A percentile compares a stretch with the other conserved stretches of the same genome.
phyloP scores from a whole-genome alignment of 2,329 filamentous ascomycete genomes.

The Fusarium ambrosium region DNA sequence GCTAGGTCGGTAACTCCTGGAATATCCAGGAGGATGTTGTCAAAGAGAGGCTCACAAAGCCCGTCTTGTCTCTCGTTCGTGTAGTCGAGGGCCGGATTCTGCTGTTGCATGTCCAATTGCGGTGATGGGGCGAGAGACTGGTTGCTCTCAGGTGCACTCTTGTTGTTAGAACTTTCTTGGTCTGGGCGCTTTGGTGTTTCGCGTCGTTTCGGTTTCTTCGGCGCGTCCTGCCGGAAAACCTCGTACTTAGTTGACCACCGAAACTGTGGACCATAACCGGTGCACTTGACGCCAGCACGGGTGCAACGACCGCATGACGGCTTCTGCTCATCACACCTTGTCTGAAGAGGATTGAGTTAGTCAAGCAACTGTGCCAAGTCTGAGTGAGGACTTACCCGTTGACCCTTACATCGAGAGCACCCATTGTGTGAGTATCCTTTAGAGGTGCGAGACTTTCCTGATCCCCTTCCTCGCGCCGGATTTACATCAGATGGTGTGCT shows the following conservation, averaged over 20 bases:
- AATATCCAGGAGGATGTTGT: not conserved
- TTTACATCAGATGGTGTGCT: not conserved
- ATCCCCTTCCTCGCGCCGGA: not conserved
- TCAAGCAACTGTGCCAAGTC: not conserved
- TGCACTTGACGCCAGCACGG: slow-evolving; percentile 17
- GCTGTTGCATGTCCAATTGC: not conserved
- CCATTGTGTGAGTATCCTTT: slow-evolving; percentile 14
- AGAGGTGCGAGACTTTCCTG: not conserved
- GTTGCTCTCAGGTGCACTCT: not conserved
- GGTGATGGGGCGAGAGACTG: not conserved
- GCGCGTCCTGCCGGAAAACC: not conserved
- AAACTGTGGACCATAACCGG: slow-evolving; percentile 26
- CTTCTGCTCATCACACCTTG: slow-evolving; percentile 29
- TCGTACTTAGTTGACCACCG: slow-evolving; percentile 32
- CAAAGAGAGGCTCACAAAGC: not conserved
- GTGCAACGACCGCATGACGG: slow-evolving; percentile 26
- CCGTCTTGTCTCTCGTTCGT: not conserved
- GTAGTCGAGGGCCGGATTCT: not conserved
- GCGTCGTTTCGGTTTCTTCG: not conserved
- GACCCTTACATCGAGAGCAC: slow-evolving; percentile 31
- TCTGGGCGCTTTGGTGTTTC: not conserved
- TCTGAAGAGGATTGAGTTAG: not conserved
- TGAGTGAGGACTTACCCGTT: slow-evolving; percentile 20
- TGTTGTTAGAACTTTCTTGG: not conserved
- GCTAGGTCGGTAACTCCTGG: not conserved